Evolutionary conservation across 108 stramenopile genomes (phyloP), one percentile per base, ranked within the genome.

Genomic region (Stephanodiscus triporus): DNA sequence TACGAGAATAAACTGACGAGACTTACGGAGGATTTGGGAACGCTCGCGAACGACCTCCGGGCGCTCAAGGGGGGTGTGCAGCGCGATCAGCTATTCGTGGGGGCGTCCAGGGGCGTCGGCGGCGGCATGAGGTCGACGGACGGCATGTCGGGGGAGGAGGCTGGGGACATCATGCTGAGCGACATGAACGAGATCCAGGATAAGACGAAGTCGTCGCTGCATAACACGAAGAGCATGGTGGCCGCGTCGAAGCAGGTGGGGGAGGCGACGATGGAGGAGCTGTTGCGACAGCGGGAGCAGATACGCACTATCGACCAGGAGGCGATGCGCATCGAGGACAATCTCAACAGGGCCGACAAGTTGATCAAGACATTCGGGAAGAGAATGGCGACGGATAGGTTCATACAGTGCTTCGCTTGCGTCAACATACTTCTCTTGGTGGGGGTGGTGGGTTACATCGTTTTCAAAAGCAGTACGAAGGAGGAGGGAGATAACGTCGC

Each of bases 391-490:
- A 89, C 95, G 4, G 97, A 98, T 69, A 94, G 87, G 64, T 93
- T 98, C 59, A 97, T 98, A 73, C 95, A 97, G 68, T 96, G 95
- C 68, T 96, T 97, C 77, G 92, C 92, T 10, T 84, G 91, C 38
- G 53, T 97, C 51, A 98, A 97, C 70, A 87, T 94, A 24, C 67
- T 90, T 3, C 63, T 93, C 26, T 48, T 98, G 59, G 80, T 88
- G 24, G 96, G 95, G 14, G 95, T 98, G 30, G 86, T 97, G 11
- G 26, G 91, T 19, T 98, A 93, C 68, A 84, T 86, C 19, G 79
- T 95, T 40, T 50, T 97, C 20, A 89, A 90, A 74, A 75, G 73
- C 14, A 83, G 80, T 45, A 45, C 43, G 24, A 55, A 47, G n/a
- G 36, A 68, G 13, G 57, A 36, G 22, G 75, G 61, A 0, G 36